phyloP scores from a whole-genome alignment of 805 yeast genomes.

The Yarrowia sp. region DNA sequence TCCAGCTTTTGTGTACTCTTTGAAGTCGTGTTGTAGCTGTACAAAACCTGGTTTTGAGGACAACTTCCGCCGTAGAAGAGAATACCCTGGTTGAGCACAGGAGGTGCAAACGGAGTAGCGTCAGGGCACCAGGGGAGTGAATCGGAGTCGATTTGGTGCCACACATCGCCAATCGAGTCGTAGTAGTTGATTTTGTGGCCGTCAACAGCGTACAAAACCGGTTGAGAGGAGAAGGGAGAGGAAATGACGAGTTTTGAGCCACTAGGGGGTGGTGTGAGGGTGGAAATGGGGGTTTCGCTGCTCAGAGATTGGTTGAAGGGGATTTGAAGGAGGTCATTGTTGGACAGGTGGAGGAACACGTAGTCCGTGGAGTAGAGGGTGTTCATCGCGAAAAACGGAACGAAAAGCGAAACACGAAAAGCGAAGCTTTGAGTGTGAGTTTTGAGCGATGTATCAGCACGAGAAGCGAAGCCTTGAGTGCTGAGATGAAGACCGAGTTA shows the following conservation, averaged over 20 bases:
- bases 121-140: slow-evolving; percentile 9
- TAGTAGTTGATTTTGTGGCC: slow-evolving; percentile 12
- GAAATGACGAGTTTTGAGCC: not conserved
- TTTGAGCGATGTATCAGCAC: no score
- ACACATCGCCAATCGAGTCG: slow-evolving; percentile 16
- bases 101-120: slow-evolving; percentile 25
- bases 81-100: not conserved
- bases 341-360: slow-evolving; percentile 20
- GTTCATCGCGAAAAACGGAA: not conserved
- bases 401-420: no score
- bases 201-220: slow-evolving; percentile 7
- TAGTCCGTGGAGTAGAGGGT: slow-evolving; percentile 12
- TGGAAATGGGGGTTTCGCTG: not conserved
- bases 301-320: slow-evolving; percentile 21
- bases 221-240: not conserved
- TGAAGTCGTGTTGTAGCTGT: slow-evolving; percentile 18
- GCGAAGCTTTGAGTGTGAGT: no score
- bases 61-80: slow-evolving; percentile 34
- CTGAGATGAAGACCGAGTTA: no score
- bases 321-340: slow-evolving; percentile 29
- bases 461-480: no score
- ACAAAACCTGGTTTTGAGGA: not conserved
- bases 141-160: not conserved
- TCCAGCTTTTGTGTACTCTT: not conserved
- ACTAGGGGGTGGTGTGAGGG: not conserved